A percentile compares a stretch with the other conserved stretches of the same genome.
Evolutionary conservation across 768 basidiomycete genomes (phyloP).

Genomic region (Dacryopinax spathularia): DNA sequence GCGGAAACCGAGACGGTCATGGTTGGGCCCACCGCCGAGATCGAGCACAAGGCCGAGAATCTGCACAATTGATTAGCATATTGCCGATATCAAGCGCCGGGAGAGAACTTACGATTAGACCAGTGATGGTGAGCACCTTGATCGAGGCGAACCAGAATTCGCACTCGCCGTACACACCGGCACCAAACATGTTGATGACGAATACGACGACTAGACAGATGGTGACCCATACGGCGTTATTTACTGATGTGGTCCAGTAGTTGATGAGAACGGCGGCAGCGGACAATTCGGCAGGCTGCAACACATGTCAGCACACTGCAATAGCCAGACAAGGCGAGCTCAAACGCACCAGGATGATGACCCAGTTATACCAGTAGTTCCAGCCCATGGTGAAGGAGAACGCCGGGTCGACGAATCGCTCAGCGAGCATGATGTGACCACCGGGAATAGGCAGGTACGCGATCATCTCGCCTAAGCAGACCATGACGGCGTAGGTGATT

Average conservation of each 20-base stretch:
- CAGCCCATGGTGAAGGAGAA: slow-evolving; percentile 12
- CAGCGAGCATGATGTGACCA: slow-evolving; percentile 9
- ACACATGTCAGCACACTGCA: slow-evolving; percentile 22
- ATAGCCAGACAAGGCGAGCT: slow-evolving; percentile 30
- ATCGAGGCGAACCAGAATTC: slow-evolving; percentile 87
- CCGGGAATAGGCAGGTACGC: slow-evolving; percentile 10
- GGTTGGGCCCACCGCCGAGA: slow-evolving; percentile 74
- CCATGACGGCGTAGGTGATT: slow-evolving; percentile 13
- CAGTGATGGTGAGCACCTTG: slow-evolving; percentile 72
- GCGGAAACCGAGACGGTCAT: slow-evolving; percentile 63
- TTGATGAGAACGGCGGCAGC: slow-evolving; percentile 65
- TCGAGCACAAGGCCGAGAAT: slow-evolving; percentile 56
- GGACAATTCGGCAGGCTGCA: slow-evolving; percentile 52
- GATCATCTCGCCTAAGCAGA: slow-evolving; percentile 15
- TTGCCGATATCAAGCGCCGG: background rate
- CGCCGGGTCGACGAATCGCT: slow-evolving; percentile 12
- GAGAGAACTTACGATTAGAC: slow-evolving; percentile 38
- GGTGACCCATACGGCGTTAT: slow-evolving; percentile 64
- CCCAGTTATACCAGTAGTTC: slow-evolving; percentile 29
- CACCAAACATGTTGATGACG: slow-evolving; percentile 59
- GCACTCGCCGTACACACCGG: slow-evolving; percentile 33
- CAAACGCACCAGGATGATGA: slow-evolving; percentile 22
- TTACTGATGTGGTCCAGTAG: slow-evolving; percentile 48
- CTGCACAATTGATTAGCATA: background rate
- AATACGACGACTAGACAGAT: slow-evolving; percentile 64